Evolutionary conservation across 805 yeast species (phyloP).

Genomic region (Cyberlindnera bimundalis): DNA sequence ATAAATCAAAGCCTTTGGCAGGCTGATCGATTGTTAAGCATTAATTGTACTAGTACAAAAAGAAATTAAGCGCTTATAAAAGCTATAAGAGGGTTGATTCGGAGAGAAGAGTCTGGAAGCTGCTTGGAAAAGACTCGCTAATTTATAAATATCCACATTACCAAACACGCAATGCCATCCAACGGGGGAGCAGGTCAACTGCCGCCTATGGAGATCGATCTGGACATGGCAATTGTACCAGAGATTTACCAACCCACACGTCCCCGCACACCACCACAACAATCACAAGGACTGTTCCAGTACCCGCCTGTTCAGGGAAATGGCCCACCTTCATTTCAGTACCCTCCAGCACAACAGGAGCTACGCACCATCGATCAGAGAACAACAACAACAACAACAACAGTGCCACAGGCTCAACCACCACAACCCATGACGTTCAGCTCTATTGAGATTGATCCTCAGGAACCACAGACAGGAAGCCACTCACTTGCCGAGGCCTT

Average conservation of each 20-base stretch:
- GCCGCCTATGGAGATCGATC: constrained; percentile 18
- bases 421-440: constrained; percentile 11
- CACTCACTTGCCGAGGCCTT: too few relatives aligned
- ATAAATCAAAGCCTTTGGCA: not conserved
- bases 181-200: not conserved
- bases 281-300: constrained; percentile 1
- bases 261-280: constrained; percentile 5
- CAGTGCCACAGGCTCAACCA: not conserved
- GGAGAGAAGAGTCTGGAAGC: not conserved
- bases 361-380: not conserved
- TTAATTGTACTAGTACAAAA: too few relatives aligned
- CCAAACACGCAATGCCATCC: constrained; percentile 1
- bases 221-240: constrained; percentile 20
- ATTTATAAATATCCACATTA: too few relatives aligned
- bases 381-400: not conserved
- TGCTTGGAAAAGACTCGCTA: too few relatives aligned
- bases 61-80: too few relatives aligned
- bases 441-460: constrained; percentile 21
- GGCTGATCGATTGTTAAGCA: not conserved
- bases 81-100: too few relatives aligned
- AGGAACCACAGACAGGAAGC: constrained; percentile 1
- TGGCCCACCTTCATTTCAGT: not conserved
- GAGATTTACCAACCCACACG: constrained; percentile 9
- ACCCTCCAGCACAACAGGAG: not conserved
- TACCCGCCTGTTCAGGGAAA: not conserved